phyloP scores from a whole-genome alignment of 257 asterid species.

The Fraxinus anomala region DNA sequence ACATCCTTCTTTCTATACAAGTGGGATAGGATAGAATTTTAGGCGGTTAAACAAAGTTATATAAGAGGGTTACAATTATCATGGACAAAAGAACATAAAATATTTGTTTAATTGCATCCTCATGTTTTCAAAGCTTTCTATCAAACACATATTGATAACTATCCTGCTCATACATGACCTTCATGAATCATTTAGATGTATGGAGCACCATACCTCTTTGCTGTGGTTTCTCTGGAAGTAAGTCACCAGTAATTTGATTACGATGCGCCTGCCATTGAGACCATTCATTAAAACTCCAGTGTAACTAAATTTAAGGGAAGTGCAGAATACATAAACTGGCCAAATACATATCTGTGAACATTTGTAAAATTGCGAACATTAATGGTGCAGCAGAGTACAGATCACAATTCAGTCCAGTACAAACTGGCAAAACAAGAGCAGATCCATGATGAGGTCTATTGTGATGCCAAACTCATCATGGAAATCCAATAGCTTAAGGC shows the following conservation, averaged over 20 bases:
- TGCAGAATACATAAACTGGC: not conserved
- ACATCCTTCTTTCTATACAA: conserved; percentile 2
- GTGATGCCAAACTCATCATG: not conserved
- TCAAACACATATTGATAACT: not conserved
- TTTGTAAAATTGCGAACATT: not conserved
- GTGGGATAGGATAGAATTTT: not conserved
- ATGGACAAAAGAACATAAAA: not conserved
- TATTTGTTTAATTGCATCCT: not conserved
- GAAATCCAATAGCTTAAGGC: not conserved
- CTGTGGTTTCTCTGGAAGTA: conserved; percentile 97
- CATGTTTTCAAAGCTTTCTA: not conserved
- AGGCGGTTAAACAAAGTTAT: not conserved
- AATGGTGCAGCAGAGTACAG: not conserved
- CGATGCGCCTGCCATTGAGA: conserved; percentile 81
- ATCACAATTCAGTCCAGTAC: not conserved
- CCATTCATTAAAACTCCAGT: not conserved
- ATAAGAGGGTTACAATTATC: not conserved
- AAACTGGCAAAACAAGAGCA: not conserved
- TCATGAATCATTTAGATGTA: not conserved
- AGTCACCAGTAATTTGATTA: conserved; percentile 88
- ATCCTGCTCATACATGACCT: not conserved
- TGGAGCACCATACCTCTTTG: conserved; percentile 68
- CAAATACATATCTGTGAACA: not conserved
- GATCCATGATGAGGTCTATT: not conserved
- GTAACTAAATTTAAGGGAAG: not conserved